A percentile compares a stretch with the other conserved stretches of the same genome.
These are phyloP conservation scores for Zychaea mexicana DNA, from an alignment of 371 early-diverging fungal species.

Conservation along the genomic window DNA sequence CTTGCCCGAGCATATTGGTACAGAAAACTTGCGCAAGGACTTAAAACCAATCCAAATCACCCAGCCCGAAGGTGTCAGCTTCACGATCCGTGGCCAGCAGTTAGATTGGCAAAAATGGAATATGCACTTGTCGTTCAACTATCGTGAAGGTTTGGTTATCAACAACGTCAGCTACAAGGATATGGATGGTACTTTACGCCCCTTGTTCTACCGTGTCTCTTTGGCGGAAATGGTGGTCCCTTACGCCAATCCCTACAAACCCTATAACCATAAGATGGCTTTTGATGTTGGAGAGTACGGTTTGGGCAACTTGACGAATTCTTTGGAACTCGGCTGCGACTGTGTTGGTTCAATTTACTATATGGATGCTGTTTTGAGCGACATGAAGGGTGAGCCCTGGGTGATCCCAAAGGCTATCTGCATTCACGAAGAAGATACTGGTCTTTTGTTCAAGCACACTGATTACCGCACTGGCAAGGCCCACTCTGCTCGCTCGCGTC, in stretches of 20 bases:
- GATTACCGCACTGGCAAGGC: slow-evolving; percentile 45
- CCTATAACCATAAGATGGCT: slow-evolving; percentile 47
- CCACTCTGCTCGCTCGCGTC: slow-evolving; percentile 44
- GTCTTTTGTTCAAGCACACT: slow-evolving; percentile 53
- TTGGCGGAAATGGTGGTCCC: slow-evolving; percentile 56
- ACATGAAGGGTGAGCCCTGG: slow-evolving; percentile 42
- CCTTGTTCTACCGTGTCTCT: slow-evolving; percentile 44
- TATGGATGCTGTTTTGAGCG: slow-evolving; percentile 43
- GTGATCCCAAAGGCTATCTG: slow-evolving; percentile 52
- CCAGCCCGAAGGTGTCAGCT: slow-evolving; percentile 54
- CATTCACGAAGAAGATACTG: slow-evolving; percentile 54
- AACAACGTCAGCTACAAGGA: slow-evolving; percentile 48
- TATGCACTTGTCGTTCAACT: slow-evolving; percentile 47
- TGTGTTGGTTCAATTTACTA: slow-evolving; percentile 54
- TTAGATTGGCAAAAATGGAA: slow-evolving; percentile 58
- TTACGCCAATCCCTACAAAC: slow-evolving; percentile 47
- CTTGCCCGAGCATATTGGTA: slow-evolving; percentile 44
- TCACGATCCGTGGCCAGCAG: slow-evolving; percentile 43
- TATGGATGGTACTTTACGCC: slow-evolving; percentile 36
- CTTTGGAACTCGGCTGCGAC: slow-evolving; percentile 49
- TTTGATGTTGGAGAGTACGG: slow-evolving; percentile 59
- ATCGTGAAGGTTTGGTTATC: slow-evolving; percentile 53
- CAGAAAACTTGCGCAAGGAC: slow-evolving; percentile 42
- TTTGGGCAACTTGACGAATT: slow-evolving; percentile 45
- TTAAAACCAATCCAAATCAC: slow-evolving; percentile 46